A percentile compares a stretch with the other conserved stretches of the same genome.
Evolutionary conservation across 176 grass and related monocot species (phyloP).

Genomic region (Urochloa ruziziensis): DNA sequence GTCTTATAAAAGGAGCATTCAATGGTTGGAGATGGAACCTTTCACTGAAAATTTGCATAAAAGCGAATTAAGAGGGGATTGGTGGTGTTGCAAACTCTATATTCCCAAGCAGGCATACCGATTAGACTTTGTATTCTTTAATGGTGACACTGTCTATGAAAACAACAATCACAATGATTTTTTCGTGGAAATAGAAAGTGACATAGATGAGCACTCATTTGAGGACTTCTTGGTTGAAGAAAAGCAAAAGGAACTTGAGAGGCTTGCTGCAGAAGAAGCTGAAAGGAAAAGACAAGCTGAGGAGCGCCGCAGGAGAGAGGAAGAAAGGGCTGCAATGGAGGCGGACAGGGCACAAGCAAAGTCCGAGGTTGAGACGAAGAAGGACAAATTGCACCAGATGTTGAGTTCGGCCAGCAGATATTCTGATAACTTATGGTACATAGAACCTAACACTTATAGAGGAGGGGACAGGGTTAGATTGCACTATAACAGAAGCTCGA

Average conservation of each 20-base stretch:
- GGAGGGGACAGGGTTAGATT: constrained; percentile 69
- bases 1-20: constrained; percentile 83
- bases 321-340: constrained; percentile 61
- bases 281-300: constrained; percentile 78
- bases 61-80: constrained; percentile 77
- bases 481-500: constrained; percentile 79
- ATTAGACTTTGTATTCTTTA: constrained; percentile 97
- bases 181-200: constrained; percentile 62
- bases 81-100: constrained; percentile 89
- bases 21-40: constrained; percentile 94
- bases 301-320: constrained; percentile 54
- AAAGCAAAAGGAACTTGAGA: constrained; percentile 66
- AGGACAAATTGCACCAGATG: constrained; percentile 36
- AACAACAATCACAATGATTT: constrained; percentile 83
- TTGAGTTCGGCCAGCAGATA: constrained; percentile 48
- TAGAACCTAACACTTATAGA: constrained; percentile 70
- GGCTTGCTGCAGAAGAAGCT: constrained; percentile 71
- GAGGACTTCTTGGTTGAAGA: constrained; percentile 82
- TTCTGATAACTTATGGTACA: constrained; percentile 64
- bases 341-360: constrained; percentile 67
- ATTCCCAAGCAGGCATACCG: constrained; percentile 88
- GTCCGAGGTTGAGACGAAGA: constrained; percentile 61
- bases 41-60: constrained; percentile 72
- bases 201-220: constrained; percentile 66
- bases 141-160: constrained; percentile 71